Conservation (phyloP, 768 basidiomycete genomes). For the Cystofilobasidium ferigula region DNA sequence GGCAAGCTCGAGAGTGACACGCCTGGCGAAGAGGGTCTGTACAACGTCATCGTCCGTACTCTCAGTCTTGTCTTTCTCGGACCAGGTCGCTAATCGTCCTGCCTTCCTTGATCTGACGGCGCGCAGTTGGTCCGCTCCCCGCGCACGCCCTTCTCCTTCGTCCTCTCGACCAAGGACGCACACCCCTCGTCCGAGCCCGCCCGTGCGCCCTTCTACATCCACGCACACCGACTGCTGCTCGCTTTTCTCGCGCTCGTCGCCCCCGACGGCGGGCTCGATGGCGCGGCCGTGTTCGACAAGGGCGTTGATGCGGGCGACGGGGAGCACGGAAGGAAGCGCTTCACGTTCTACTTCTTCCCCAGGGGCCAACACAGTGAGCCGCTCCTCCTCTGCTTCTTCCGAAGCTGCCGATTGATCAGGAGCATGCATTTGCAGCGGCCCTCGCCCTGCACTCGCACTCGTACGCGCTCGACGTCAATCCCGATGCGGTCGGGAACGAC, state of each 20-base stretch:
- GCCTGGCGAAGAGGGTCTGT: constrained; percentile 1
- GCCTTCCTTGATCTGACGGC: too few species aligned
- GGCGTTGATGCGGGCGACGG: neutral
- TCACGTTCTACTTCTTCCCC: neutral
- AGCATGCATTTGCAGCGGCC: neutral
- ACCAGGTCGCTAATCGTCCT: too few species aligned
- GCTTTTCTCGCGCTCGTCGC: neutral
- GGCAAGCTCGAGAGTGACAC: constrained; percentile 1
- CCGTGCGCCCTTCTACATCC: constrained; percentile 11
- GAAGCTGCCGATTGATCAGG: neutral
- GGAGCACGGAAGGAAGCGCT: neutral
- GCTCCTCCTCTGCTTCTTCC: neutral
- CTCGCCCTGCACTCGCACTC: neutral
- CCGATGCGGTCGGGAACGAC: neutral
- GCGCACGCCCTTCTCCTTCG: constrained; percentile 1
- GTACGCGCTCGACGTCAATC: neutral
- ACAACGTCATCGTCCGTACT: constrained; percentile 1
- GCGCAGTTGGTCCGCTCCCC: neutral
- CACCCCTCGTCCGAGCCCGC: constrained; percentile 4
- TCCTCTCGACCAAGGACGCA: constrained; percentile 7
- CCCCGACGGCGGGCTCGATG: neutral
- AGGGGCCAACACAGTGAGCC: neutral
- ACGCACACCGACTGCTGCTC: neutral
- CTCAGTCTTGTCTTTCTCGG: neutral
- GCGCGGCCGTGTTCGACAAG: neutral